Conservation (phyloP, 78 protist genomes). For the Dictyostelium intermedium region DNA sequence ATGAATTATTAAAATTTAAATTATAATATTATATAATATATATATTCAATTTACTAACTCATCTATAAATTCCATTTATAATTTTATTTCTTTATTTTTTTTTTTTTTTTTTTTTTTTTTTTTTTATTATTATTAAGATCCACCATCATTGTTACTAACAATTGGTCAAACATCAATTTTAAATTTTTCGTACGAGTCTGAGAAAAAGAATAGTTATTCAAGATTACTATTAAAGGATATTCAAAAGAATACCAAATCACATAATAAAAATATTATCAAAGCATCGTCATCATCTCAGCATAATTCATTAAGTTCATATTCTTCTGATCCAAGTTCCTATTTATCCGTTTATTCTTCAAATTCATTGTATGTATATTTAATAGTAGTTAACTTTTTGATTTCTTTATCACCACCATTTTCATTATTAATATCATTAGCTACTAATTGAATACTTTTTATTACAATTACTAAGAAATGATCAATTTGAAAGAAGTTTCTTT, state of each 20-base stretch:
- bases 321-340: slow-evolving; percentile 68
- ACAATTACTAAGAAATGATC: background rate
- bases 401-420: too few species aligned
- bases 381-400: background rate
- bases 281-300: background rate
- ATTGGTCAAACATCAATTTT: slow-evolving; percentile 69
- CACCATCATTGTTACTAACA: slow-evolving; percentile 19
- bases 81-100: too few species aligned
- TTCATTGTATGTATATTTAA: slow-evolving; percentile 4
- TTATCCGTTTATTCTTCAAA: slow-evolving; percentile 38
- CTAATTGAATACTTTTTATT: background rate
- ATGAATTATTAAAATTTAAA: background rate
- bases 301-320: slow-evolving; percentile 33
- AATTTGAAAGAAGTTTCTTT: background rate
- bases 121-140: background rate
- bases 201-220: background rate
- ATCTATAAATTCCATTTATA: too few species aligned
- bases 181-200: slow-evolving; percentile 10
- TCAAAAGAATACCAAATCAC: background rate
- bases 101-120: background rate
- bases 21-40: background rate
- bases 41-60: too few species aligned
- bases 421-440: too few species aligned
- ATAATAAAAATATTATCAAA: background rate
- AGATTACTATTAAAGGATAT: slow-evolving; percentile 18